Evolutionary conservation across 2,329 filamentous ascomycete species (phyloP).

Genomic region (Alternaria dauci): DNA sequence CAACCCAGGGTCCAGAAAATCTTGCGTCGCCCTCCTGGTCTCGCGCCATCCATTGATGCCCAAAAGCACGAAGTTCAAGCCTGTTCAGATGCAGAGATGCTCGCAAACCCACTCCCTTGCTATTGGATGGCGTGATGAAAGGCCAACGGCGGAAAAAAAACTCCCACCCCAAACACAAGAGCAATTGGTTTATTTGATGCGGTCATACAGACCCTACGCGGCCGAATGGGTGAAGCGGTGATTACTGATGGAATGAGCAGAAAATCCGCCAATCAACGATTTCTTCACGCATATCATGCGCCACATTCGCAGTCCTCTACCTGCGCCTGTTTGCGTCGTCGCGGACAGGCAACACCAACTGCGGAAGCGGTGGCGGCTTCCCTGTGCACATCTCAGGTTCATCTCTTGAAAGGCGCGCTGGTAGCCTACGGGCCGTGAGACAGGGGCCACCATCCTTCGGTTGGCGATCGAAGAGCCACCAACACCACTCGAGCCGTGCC

Average conservation of each 20-base stretch:
- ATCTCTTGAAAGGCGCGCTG: slow-evolving; percentile 5
- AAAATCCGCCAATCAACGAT: not conserved
- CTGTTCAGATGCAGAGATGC: not conserved
- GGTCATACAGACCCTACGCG: not conserved
- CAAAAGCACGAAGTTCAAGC: not conserved
- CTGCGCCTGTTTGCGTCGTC: not conserved
- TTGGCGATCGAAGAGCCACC: slow-evolving; percentile 28
- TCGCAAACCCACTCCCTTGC: not conserved
- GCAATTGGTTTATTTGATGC: not conserved
- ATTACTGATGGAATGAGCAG: not conserved
- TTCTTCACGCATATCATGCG: not conserved
- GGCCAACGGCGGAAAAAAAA: not conserved
- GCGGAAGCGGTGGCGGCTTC: slow-evolving; percentile 1
- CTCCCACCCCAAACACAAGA: not conserved
- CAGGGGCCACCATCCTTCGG: slow-evolving; percentile 21
- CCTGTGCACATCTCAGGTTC: slow-evolving; percentile 2
- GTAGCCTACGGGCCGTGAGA: slow-evolving; percentile 24
- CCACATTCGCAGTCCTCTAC: not conserved
- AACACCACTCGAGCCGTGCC: slow-evolving; percentile 20
- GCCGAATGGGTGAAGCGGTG: not conserved
- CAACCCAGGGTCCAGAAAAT: not conserved
- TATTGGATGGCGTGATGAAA: not conserved
- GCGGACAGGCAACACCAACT: not conserved
- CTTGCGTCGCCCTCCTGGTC: not conserved
- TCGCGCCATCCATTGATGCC: not conserved